phyloP scores from a whole-genome alignment of 257 asterid species.

The Petrea volubilis region DNA sequence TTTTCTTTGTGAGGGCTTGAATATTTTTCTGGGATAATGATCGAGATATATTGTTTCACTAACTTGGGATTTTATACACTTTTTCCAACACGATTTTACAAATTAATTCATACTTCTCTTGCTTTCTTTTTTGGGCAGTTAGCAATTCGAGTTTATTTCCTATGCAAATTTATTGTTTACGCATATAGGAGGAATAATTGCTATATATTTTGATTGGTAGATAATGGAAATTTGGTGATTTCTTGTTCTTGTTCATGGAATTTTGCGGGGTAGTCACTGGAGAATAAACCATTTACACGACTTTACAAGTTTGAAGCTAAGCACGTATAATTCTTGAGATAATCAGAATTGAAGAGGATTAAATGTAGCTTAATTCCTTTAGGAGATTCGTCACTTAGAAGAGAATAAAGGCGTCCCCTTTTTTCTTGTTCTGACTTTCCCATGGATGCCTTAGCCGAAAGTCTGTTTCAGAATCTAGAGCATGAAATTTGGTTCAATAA shows the following conservation, averaged over 20 bases:
- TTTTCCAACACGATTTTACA: background rate
- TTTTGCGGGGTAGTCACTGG: constrained; percentile 19
- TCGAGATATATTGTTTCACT: background rate
- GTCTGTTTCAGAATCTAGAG: constrained; percentile 19
- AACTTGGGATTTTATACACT: background rate
- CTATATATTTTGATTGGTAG: background rate
- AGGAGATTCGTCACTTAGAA: constrained; percentile 4
- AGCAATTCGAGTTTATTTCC: background rate
- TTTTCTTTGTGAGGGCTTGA: background rate
- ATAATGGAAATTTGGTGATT: background rate
- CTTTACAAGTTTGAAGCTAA: constrained; percentile 22
- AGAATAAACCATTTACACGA: constrained; percentile 27
- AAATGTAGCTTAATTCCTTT: background rate
- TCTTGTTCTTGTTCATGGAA: background rate
- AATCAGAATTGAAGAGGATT: constrained; percentile 2
- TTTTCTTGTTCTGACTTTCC: constrained; percentile 7
- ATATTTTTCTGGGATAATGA: background rate
- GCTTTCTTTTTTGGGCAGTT: background rate
- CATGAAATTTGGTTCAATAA: background rate
- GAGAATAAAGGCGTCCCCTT: constrained; percentile 9
- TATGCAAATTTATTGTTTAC: background rate
- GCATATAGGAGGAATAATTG: background rate
- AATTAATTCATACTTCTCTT: background rate
- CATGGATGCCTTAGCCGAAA: constrained; percentile 23
- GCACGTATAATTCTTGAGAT: constrained; percentile 11